Percentiles rank a stretch among this genome's conserved stretches.
phyloP scores from a whole-genome alignment of 2,329 filamentous ascomycete species.

The Balansia obtecta region DNA sequence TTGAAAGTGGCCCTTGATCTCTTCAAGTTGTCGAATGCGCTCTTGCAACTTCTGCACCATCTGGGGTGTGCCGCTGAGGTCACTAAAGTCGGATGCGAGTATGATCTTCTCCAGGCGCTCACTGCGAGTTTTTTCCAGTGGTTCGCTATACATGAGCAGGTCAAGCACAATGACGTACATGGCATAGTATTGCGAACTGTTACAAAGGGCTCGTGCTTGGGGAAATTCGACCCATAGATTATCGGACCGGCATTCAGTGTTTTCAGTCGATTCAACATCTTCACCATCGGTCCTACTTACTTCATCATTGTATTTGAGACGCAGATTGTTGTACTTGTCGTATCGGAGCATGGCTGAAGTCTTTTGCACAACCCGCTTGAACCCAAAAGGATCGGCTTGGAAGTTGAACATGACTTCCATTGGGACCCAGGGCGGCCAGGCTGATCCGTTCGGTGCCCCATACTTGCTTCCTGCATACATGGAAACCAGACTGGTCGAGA shows the following conservation, averaged over 20 bases:
- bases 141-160: slow-evolving; percentile 89
- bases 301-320: slow-evolving; percentile 94
- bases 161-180: slow-evolving; percentile 98
- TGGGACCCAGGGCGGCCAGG: slow-evolving; percentile 97
- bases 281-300: slow-evolving; percentile 53
- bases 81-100: slow-evolving; percentile 95
- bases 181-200: slow-evolving; percentile 93
- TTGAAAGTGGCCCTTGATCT: slow-evolving; percentile 95
- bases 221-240: slow-evolving; percentile 96
- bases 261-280: slow-evolving; percentile 37
- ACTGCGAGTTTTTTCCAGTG: slow-evolving; percentile 89
- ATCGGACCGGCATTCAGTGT: slow-evolving; percentile 71
- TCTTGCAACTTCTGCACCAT: slow-evolving; percentile 88
- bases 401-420: slow-evolving; percentile 99
- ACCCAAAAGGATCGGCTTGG: slow-evolving; percentile 86
- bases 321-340: slow-evolving; percentile 95
- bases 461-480: slow-evolving; percentile 94
- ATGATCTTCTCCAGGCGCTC: slow-evolving; percentile 97
- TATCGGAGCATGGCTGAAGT: slow-evolving; percentile 90
- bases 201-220: slow-evolving; percentile 85
- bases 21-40: slow-evolving; percentile 83
- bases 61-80: slow-evolving; percentile 82
- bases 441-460: slow-evolving; percentile 68
- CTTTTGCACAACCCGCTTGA: slow-evolving; percentile 91
- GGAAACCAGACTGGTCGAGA: slow-evolving; percentile 70